Percentiles rank a stretch among this genome's conserved stretches.
phyloP scores from a whole-genome alignment of 495 filamentous ascomycete species.

The Acidomyces sp. region DNA sequence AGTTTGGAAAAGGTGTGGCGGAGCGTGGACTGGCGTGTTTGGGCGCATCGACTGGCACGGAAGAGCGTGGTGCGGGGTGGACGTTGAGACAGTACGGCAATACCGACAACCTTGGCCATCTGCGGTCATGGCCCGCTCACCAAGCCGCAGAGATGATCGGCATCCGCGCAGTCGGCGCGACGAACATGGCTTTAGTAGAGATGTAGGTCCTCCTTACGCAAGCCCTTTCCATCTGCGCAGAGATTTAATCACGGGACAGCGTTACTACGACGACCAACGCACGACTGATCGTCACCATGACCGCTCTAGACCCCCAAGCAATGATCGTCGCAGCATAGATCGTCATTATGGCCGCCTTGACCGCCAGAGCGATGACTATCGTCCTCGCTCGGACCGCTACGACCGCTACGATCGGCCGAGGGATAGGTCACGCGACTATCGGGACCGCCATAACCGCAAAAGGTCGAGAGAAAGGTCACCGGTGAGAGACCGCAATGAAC shows the following conservation, averaged over 20 bases:
- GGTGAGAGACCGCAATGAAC: slow-evolving; percentile 15
- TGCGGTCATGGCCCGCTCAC: slow-evolving; percentile 20
- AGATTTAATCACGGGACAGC: slow-evolving; percentile 11
- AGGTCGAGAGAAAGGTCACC: slow-evolving; percentile 16
- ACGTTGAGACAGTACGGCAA: neutral
- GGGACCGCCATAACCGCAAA: slow-evolving; percentile 7
- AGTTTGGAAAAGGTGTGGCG: too few relatives aligned
- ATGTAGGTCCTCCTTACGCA: slow-evolving; percentile 11
- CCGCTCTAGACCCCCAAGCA: too few relatives aligned
- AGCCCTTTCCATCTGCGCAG: slow-evolving; percentile 5
- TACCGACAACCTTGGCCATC: slow-evolving; percentile 6
- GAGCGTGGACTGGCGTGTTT: too few relatives aligned
- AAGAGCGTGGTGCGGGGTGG: too few relatives aligned
- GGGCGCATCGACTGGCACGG: too few relatives aligned
- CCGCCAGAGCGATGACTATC: too few relatives aligned
- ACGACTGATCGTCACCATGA: too few relatives aligned
- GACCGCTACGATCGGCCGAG: slow-evolving; percentile 5
- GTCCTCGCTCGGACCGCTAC: too few relatives aligned
- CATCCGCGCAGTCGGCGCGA: slow-evolving; percentile 11
- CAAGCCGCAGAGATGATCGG: slow-evolving; percentile 15
- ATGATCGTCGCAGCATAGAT: neutral
- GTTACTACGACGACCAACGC: neutral
- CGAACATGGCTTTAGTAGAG: slow-evolving; percentile 11
- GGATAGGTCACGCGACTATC: neutral
- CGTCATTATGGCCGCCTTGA: too few relatives aligned